Evolutionary conservation across 257 asterid genomes (phyloP).

Genomic region (Verbascum thapsus): DNA sequence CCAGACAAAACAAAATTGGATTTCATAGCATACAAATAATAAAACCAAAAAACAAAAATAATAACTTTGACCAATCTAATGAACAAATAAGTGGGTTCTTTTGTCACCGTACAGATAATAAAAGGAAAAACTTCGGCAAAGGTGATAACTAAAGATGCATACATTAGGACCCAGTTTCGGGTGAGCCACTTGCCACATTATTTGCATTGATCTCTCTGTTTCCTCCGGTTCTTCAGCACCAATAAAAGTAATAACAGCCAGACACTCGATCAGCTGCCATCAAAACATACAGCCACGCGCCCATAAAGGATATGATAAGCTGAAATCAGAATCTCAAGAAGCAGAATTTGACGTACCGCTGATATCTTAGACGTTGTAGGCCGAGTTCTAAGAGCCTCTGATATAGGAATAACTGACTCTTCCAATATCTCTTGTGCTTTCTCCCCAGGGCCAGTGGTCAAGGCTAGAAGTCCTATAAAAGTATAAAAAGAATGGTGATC

Average conservation of each 20-base stretch:
- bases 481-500: conserved; percentile 11
- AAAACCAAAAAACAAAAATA: too few species aligned
- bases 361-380: conserved; percentile 61
- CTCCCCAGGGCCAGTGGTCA: conserved; percentile 88
- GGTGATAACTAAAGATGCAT: conserved; percentile 33
- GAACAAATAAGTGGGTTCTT: too few species aligned
- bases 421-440: conserved; percentile 87
- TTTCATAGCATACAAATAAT: too few species aligned
- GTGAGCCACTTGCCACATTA: conserved; percentile 93
- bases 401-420: conserved; percentile 73
- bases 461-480: conserved; percentile 77
- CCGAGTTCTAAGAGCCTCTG: conserved; percentile 78
- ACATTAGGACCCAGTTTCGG: conserved; percentile 95
- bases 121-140: neutral
- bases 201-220: conserved; percentile 83
- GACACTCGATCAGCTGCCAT: conserved; percentile 77
- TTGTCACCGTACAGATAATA: neutral
- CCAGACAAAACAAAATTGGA: neutral
- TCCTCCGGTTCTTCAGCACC: conserved; percentile 92
- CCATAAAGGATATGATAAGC: conserved; percentile 1
- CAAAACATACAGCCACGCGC: conserved; percentile 7
- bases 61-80: too few species aligned
- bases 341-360: conserved; percentile 47
- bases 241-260: conserved; percentile 83
- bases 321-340: neutral